These are phyloP conservation scores for Magnaporthales sp. DNA, from an alignment of 2,329 filamentous ascomycete species.

Conservation along the genomic window DNA sequence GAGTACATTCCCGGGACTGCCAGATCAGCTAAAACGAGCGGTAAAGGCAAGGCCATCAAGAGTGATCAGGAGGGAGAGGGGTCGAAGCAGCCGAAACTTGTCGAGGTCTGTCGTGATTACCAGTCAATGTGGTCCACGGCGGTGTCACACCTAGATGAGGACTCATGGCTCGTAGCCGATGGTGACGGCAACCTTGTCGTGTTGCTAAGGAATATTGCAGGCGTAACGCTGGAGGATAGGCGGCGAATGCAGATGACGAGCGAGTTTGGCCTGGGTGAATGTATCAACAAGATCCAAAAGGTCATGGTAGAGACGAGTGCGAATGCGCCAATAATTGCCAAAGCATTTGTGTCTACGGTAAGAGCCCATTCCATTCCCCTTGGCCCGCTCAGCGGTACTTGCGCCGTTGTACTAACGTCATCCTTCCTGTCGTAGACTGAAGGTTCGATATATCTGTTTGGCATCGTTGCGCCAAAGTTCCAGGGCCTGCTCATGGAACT, in stretches of 20 bases:
- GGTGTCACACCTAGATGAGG: constrained; percentile 55
- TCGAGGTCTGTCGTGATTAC: constrained; percentile 71
- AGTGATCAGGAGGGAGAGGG: constrained; percentile 14
- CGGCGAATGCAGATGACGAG: constrained; percentile 63
- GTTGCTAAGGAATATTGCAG: constrained; percentile 60
- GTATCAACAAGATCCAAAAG: constrained; percentile 79
- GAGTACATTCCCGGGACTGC: constrained; percentile 52
- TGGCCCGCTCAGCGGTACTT: background rate
- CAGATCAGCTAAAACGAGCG: constrained; percentile 9
- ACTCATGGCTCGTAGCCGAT: constrained; percentile 77
- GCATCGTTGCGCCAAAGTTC: constrained; percentile 61
- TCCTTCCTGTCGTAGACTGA: constrained; percentile 54
- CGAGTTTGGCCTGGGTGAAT: constrained; percentile 82
- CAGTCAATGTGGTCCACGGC: constrained; percentile 77
- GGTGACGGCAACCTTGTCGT: constrained; percentile 82
- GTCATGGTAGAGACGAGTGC: constrained; percentile 59
- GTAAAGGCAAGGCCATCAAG: constrained; percentile 31
- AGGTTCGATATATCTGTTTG: constrained; percentile 85
- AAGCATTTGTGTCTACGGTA: constrained; percentile 84
- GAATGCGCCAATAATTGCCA: constrained; percentile 63
- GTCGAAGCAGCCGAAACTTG: constrained; percentile 44
- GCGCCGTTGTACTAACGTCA: background rate
- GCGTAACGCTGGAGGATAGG: constrained; percentile 66
- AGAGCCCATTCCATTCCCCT: constrained; percentile 22
- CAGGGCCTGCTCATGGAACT: constrained; percentile 78